Percentiles rank a stretch among this genome's conserved stretches.
phyloP scores from a whole-genome alignment of 2,329 filamentous ascomycete genomes.

The Zopfia rhizophila region DNA sequence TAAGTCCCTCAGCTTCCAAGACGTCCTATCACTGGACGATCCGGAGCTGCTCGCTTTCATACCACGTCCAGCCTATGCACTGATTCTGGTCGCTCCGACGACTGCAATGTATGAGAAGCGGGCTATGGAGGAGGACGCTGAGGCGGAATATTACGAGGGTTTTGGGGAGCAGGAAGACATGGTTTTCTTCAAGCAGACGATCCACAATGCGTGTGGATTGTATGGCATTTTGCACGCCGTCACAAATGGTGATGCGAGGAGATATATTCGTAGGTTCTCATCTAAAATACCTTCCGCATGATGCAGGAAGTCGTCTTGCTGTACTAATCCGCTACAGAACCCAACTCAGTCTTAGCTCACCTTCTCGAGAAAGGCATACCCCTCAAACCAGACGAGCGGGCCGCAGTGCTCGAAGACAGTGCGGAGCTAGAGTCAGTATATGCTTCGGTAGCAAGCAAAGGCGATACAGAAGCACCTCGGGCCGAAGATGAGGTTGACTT shows the following conservation, averaged over 20 bases:
- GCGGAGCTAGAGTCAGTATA: slow-evolving; percentile 40
- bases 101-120: slow-evolving; percentile 79
- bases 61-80: slow-evolving; percentile 82
- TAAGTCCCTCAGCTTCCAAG: slow-evolving; percentile 76
- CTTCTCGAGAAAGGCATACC: slow-evolving; percentile 22
- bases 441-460: slow-evolving; percentile 34
- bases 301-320: not conserved
- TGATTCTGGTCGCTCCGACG: slow-evolving; percentile 92
- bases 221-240: slow-evolving; percentile 89
- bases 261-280: slow-evolving; percentile 64
- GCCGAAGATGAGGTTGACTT: slow-evolving; percentile 47
- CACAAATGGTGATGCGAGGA: slow-evolving; percentile 76
- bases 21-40: slow-evolving; percentile 88
- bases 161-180: slow-evolving; percentile 75
- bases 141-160: slow-evolving; percentile 69
- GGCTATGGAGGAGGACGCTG: slow-evolving; percentile 74
- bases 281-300: too few species aligned
- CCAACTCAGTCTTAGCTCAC: slow-evolving; percentile 21
- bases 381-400: slow-evolving; percentile 23
- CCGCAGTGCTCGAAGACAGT: slow-evolving; percentile 32
- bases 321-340: slow-evolving; percentile 11
- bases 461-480: slow-evolving; percentile 36
- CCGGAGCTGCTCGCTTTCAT: slow-evolving; percentile 83
- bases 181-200: slow-evolving; percentile 93
- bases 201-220: slow-evolving; percentile 90